Evolutionary conservation across 2,329 filamentous ascomycete genomes (phyloP).

Genomic region (Akanthomyces dipterigenus): DNA sequence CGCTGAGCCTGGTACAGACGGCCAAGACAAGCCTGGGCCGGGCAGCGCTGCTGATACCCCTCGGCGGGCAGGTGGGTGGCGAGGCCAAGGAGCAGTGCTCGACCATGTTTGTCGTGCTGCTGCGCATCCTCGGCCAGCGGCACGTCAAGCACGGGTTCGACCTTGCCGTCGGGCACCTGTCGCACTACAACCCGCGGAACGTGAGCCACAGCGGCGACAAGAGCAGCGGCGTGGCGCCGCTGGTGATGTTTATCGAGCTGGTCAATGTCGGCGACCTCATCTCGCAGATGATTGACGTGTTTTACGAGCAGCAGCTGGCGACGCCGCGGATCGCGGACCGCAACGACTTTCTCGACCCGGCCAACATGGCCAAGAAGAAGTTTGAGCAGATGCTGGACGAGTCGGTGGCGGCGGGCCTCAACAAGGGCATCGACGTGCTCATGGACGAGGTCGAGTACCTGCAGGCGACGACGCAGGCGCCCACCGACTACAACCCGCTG

Average conservation of each 20-base stretch:
- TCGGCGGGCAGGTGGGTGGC: conserved; percentile 73
- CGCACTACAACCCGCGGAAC: conserved; percentile 83
- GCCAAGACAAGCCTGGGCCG: conserved; percentile 86
- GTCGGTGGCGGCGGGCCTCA: conserved; percentile 87
- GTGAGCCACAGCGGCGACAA: conserved; percentile 57
- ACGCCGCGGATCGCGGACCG: conserved; percentile 76
- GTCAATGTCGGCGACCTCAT: conserved; percentile 98
- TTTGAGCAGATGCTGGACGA: conserved; percentile 99
- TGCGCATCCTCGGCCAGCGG: conserved; percentile 75
- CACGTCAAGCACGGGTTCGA: conserved; percentile 93
- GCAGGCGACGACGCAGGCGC: conserved; percentile 76
- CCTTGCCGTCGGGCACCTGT: conserved; percentile 84
- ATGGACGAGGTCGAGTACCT: conserved; percentile 98
- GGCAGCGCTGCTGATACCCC: conserved; percentile 70
- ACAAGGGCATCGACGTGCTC: conserved; percentile 95
- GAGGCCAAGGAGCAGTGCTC: conserved; percentile 85
- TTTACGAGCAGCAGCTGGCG: conserved; percentile 92
- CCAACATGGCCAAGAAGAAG: conserved; percentile 91
- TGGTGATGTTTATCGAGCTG: conserved; percentile 93
- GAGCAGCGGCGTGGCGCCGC: conserved; percentile 67
- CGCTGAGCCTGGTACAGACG: conserved; percentile 77
- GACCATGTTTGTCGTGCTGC: conserved; percentile 75
- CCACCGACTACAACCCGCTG: conserved; percentile 82
- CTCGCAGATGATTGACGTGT: conserved; percentile 97
- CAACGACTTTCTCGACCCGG: conserved; percentile 90